phyloP scores from a whole-genome alignment of 208 protist genomes.

The Trypanosoma avium region DNA sequence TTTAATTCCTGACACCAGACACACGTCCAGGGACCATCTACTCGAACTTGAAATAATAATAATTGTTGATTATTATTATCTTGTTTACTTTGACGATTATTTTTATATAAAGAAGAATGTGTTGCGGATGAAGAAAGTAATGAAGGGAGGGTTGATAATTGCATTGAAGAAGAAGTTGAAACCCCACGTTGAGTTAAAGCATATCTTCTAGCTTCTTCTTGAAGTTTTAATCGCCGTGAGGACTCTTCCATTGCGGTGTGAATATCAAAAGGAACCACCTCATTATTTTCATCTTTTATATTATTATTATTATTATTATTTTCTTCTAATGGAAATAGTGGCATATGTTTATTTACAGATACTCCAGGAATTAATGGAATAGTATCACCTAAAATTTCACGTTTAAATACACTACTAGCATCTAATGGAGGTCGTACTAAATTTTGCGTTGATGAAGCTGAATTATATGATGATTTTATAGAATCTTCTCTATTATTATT shows the following conservation, averaged over 20 bases:
- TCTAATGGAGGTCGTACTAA: slow-evolving; percentile 11
- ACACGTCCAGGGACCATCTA: slow-evolving; percentile 72
- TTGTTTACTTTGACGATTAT: slow-evolving; percentile 1
- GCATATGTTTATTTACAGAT: slow-evolving; percentile 14
- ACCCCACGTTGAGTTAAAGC: slow-evolving; percentile 65
- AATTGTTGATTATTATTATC: not conserved
- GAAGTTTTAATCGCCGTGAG: slow-evolving; percentile 56
- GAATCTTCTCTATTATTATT: not conserved
- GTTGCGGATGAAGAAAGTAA: slow-evolving; percentile 10
- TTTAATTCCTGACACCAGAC: slow-evolving; percentile 85
- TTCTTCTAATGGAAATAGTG: slow-evolving; percentile 28
- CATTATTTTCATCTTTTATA: not conserved
- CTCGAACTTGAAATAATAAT: slow-evolving; percentile 12
- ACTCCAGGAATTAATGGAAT: slow-evolving; percentile 38
- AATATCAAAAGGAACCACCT: slow-evolving; percentile 33
- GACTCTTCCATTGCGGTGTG: slow-evolving; percentile 75
- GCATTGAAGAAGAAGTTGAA: not conserved
- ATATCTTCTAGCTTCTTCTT: slow-evolving; percentile 56
- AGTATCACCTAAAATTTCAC: slow-evolving; percentile 20
- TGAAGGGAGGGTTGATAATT: slow-evolving; percentile 7
- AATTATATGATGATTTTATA: not conserved
- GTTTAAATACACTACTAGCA: slow-evolving; percentile 21
- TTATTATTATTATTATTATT: not conserved
- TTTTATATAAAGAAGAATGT: not conserved
- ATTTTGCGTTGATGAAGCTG: not conserved